phyloP scores from a whole-genome alignment of 495 filamentous ascomycete genomes.

The Oidiodendron maius region DNA sequence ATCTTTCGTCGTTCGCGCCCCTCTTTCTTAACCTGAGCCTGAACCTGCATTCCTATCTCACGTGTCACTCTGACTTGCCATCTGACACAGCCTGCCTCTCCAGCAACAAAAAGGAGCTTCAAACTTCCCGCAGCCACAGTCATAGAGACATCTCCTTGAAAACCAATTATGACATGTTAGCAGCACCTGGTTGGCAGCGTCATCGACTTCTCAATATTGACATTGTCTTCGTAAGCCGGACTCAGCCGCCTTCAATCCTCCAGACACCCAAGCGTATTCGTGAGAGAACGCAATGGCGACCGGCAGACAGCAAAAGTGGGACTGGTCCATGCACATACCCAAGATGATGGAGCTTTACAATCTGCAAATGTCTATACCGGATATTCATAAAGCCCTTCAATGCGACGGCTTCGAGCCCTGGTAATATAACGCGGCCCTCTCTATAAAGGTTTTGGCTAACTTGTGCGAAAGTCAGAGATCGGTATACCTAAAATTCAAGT shows the following conservation, averaged over 20 bases:
- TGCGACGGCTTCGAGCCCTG: constrained; percentile 16
- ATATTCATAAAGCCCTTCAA: constrained; percentile 15
- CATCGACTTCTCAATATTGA: no score
- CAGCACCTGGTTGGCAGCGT: not conserved
- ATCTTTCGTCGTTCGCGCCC: no score
- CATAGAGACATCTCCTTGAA: not conserved
- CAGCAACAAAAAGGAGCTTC: not conserved
- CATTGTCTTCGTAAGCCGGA: not conserved
- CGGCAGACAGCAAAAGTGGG: constrained; percentile 8
- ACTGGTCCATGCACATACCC: constrained; percentile 12
- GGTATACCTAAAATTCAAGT: constrained; percentile 16
- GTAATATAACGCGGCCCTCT: constrained; percentile 1
- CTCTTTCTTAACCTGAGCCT: no score
- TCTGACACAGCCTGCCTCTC: no score
- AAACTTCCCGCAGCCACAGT: not conserved
- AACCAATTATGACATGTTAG: no score
- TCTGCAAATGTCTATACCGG: constrained; percentile 14
- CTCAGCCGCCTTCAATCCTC: not conserved
- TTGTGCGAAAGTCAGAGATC: constrained; percentile 5
- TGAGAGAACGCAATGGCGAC: not conserved
- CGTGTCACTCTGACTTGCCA: no score
- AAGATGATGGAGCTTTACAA: constrained; percentile 18
- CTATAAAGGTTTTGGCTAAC: not conserved
- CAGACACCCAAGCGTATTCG: not conserved
- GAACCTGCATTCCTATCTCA: no score